Base-by-base conservation (phyloP, 2,329 filamentous ascomycete genomes). In the Graphium sp. region DNA sequence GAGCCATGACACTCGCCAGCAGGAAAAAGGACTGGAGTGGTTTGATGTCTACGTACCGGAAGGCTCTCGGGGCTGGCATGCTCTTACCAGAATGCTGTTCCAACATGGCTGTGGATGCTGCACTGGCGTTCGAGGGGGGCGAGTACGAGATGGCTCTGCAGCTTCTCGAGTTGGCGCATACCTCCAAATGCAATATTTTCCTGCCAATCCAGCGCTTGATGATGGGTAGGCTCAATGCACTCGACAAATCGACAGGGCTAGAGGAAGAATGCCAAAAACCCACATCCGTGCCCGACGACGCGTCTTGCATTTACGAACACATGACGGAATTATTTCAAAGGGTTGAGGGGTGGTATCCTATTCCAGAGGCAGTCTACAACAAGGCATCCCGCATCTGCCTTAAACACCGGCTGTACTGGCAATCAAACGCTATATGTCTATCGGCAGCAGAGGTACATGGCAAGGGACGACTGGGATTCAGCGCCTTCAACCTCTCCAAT, bases 331-430 rank as follows among this genome's bases (percentile, higher is more conserved):
- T 31, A 5, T 24, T 31, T 7, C 12, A 18, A 11, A 8, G 13
- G 9, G 29, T 31, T 12, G 13, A 12, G 18, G 18, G 15, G 6
- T 22, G 22, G 18, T 31, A 31, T 24, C 10, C 4, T 5, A 24
- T 12, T 12, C 29, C 29, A 12, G 24, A 31, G 29, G 16, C 23
- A 8, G 24, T 31, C 7, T 31, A 31, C 14, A 31, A 31, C 24
- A 13, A 20, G 6, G 29, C 24, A 7, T 26, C 27, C 17, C 29
- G 29, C 5, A 21, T 27, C 11, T 31, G 29, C 24, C 13, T 31
- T n/a, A 18, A 16, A n/a, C 7, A 11, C 8, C 18, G 8, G 18
- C 24, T 26, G 19, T 16, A 26, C 10, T 13, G 15, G 12, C n/a
- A 31, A 19, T 20, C 24, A 9, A 25, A 10, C n/a, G 19, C 17